A percentile compares a stretch with the other conserved stretches of the same genome.
Evolutionary conservation across 202 grass and related monocot species (phyloP).

Genomic region (Carex arenaria): DNA sequence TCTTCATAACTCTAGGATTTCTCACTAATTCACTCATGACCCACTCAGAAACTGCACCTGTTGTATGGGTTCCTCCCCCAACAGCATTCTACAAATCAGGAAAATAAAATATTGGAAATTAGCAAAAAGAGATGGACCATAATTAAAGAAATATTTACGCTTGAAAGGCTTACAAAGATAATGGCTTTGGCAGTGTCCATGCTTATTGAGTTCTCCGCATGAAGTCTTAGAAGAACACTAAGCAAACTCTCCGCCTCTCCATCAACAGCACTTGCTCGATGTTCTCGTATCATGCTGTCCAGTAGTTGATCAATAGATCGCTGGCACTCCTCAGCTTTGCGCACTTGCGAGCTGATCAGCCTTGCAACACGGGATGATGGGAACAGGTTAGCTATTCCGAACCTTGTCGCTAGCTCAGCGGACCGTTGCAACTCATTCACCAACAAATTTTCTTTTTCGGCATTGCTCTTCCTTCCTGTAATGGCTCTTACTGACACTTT

Average conservation of each 20-base stretch:
- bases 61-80: too few relatives aligned
- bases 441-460: conserved; percentile 33
- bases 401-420: background rate
- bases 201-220: background rate
- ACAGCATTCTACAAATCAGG: too few relatives aligned
- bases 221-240: background rate
- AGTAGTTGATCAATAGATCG: conserved; percentile 28
- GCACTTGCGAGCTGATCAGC: conserved; percentile 19
- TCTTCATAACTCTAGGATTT: too few relatives aligned
- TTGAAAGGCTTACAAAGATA: background rate
- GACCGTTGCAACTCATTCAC: background rate
- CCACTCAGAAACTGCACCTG: too few relatives aligned
- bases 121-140: too few relatives aligned
- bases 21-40: too few relatives aligned
- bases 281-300: conserved; percentile 39
- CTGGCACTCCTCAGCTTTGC: conserved; percentile 27
- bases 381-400: conserved; percentile 46
- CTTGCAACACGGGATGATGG: conserved; percentile 34
- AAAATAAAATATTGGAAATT: too few relatives aligned
- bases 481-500: conserved; percentile 34
- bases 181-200: background rate
- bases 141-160: background rate
- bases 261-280: background rate
- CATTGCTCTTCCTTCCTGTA: conserved; percentile 36
- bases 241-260: background rate